phyloP scores from a whole-genome alignment of 257 asterid genomes.

The Parsonsia alboflavescens region DNA sequence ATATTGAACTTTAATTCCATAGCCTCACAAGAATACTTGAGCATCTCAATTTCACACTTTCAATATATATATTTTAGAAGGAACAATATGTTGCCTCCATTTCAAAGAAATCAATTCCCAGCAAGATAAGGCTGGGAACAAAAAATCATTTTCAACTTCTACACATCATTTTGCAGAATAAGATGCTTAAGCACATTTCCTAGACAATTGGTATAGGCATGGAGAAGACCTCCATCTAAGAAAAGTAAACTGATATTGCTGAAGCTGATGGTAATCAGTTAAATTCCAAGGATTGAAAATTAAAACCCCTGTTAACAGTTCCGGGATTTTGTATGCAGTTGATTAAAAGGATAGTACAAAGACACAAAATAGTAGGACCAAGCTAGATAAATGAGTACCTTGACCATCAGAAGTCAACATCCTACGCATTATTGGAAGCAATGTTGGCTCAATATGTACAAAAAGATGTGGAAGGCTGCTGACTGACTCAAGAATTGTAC shows the following conservation, averaged over 20 bases:
- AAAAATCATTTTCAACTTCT: background rate
- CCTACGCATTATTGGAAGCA: slow-evolving; percentile 92
- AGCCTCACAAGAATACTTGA: background rate
- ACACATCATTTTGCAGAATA: background rate
- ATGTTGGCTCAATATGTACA: slow-evolving; percentile 77
- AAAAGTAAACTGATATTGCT: background rate
- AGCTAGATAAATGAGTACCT: slow-evolving; percentile 39
- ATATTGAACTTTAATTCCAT: background rate
- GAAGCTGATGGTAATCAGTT: background rate
- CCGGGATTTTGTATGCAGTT: background rate
- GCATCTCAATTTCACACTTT: background rate
- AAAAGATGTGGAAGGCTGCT: slow-evolving; percentile 89
- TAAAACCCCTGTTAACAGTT: background rate
- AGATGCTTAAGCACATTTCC: background rate
- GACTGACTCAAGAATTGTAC: slow-evolving; percentile 96
- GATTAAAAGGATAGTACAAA: background rate
- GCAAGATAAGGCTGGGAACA: background rate
- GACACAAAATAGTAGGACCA: background rate
- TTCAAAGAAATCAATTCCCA: background rate
- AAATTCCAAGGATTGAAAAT: background rate
- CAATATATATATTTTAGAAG: background rate
- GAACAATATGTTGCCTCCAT: background rate
- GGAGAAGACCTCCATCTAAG: background rate
- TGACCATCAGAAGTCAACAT: slow-evolving; percentile 98
- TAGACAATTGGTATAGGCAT: background rate